These are phyloP conservation scores for Wickerhamiella brachini DNA, from an alignment of 805 yeast species.

Conservation along the genomic window DNA sequence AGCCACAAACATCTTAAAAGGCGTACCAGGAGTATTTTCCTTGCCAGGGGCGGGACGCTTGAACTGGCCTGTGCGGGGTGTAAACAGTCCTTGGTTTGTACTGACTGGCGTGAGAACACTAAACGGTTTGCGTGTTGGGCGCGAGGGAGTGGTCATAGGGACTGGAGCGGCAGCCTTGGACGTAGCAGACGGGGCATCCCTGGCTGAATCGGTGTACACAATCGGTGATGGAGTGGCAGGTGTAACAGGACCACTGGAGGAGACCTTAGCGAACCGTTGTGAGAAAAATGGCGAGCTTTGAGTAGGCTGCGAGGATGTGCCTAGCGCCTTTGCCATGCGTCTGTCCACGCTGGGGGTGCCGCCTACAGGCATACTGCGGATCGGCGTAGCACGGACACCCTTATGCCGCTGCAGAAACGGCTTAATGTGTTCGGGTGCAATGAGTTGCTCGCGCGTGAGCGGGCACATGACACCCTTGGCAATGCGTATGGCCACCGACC, in stretches of 20 bases:
- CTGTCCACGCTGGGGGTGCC: neutral
- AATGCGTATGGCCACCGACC: conserved; percentile 37
- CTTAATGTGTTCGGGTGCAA: conserved; percentile 1
- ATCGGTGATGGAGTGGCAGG: neutral
- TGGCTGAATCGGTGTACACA: neutral
- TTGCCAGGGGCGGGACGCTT: neutral
- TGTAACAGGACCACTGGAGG: too few relatives aligned
- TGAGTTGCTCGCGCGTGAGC: conserved; percentile 30
- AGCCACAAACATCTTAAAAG: neutral
- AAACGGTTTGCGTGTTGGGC: neutral
- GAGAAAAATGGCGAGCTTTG: conserved; percentile 2
- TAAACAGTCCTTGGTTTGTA: neutral
- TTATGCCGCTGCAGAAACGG: neutral
- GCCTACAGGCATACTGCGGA: neutral
- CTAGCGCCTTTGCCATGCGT: neutral
- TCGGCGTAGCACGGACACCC: neutral
- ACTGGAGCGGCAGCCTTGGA: too few relatives aligned
- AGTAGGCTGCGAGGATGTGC: neutral
- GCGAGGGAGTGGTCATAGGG: neutral
- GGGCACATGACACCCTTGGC: conserved; percentile 64
- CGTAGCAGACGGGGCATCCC: neutral
- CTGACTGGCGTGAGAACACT: neutral
- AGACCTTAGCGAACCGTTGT: too few relatives aligned
- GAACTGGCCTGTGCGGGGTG: neutral
- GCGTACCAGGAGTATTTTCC: neutral